Evolutionary conservation across 768 basidiomycete genomes (phyloP), one percentile per base, ranked within the genome.

Genomic region (Boletus vinaceobasis): DNA sequence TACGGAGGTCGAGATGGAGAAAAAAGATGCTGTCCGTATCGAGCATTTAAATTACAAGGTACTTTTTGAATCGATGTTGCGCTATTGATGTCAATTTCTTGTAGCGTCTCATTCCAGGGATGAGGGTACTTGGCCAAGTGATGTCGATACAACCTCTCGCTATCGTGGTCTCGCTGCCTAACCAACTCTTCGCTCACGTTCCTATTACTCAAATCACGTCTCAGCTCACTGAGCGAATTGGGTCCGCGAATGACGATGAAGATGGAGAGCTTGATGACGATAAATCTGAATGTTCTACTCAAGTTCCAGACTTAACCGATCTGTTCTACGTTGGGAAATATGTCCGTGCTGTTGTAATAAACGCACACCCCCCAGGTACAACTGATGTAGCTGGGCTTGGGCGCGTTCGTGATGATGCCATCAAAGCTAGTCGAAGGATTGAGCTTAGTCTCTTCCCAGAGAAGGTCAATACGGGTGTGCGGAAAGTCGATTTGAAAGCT

Each of bases 41-140:
- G 94, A 98, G 65, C 90, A 93, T 70, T 76, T 97, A 37, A 97
- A 94, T 65, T 96, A 97, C 77, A 97, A 95, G 76, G 93, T 90
- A 52, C 69, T 61, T 32, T 55, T 36, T 31, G 10, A 31, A 13
- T 38, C 19, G 36, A 48, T 37, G 11, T 55, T 48, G 43, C 32
- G 33, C 4, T 32, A 17, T 46, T 32, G 38, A 46, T 51, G 35
- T 48, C 43, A 45, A 71, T 53, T 19, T 35, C 7, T 10, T 26
- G 51, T 63, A 95, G 92, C 84, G 93, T 61, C 75, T 97, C 13
- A 73, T 77, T 42, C 75, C 85, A 35, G 95, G 94, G 36, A 94
- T 93, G 81, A 93, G 86, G 66, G 79, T 98, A 21, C 75, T 98
- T 35, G 87, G 86, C n/a, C 89, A 93, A 73, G 81, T 99, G 48